phyloP scores from a whole-genome alignment of 2,329 filamentous ascomycete genomes.

The Fusarium mangiferae region DNA sequence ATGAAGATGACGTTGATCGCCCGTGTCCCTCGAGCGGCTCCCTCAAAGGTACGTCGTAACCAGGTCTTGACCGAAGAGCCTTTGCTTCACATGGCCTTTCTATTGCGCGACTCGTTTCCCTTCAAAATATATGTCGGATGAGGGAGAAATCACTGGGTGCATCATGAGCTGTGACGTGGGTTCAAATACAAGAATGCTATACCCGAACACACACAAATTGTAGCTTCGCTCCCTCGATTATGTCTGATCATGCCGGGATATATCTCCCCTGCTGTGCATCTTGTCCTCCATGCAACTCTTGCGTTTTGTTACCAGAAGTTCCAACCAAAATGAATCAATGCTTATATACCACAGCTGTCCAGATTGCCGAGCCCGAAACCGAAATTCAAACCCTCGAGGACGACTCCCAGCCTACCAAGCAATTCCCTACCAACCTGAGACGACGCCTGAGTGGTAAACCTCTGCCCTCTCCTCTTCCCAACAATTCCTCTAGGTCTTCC shows the following conservation, averaged over 20 bases:
- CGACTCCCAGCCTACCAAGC: constrained; percentile 45
- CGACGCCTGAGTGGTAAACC: constrained; percentile 50
- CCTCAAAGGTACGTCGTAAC: constrained; percentile 56
- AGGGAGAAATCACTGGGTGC: neutral
- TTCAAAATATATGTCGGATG: constrained; percentile 4
- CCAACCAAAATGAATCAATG: neutral
- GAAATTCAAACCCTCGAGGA: constrained; percentile 48
- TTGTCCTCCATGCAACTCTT: neutral
- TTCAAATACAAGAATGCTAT: neutral
- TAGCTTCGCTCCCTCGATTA: neutral
- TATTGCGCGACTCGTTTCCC: neutral
- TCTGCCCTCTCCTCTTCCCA: constrained; percentile 42
- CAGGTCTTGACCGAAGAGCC: neutral
- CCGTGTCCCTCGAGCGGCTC: constrained; percentile 51
- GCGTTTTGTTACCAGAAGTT: neutral
- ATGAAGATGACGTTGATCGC: constrained; percentile 54
- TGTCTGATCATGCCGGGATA: constrained; percentile 11
- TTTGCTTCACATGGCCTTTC: neutral
- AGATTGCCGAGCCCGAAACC: constrained; percentile 64
- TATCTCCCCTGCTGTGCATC: neutral
- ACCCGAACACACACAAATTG: neutral
- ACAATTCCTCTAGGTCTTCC: constrained; percentile 58
- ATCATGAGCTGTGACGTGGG: neutral
- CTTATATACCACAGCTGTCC: constrained; percentile 58
- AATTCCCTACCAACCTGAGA: constrained; percentile 48